A percentile compares a stretch with the other conserved stretches of the same genome.
Evolutionary conservation across 148 eudicot genomes (phyloP).

Genomic region (Beta vulgaris): DNA sequence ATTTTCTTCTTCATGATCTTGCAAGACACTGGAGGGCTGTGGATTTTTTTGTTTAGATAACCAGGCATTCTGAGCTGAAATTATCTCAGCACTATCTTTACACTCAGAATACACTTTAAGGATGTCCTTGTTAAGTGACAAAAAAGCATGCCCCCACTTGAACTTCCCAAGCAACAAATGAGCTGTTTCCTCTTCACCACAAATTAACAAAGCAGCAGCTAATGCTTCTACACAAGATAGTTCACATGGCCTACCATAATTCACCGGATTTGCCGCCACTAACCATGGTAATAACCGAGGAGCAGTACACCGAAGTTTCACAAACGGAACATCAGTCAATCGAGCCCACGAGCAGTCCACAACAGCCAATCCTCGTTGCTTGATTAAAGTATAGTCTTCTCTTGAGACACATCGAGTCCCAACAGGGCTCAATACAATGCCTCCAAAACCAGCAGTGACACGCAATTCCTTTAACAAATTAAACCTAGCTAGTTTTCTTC

Average conservation of each 20-base stretch:
- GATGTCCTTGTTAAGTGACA: slow-evolving; percentile 92
- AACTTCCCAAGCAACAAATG: slow-evolving; percentile 76
- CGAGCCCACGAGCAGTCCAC: slow-evolving; percentile 99
- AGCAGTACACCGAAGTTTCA: slow-evolving; percentile 76
- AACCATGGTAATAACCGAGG: slow-evolving; percentile 96
- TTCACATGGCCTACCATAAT: slow-evolving; percentile 91
- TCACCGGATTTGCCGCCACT: slow-evolving; percentile 95
- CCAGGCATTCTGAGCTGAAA: slow-evolving; percentile 81
- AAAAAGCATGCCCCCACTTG: slow-evolving; percentile 98
- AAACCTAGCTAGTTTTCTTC: slow-evolving; percentile 88
- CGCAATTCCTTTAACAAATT: slow-evolving; percentile 79
- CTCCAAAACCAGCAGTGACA: slow-evolving; percentile 78
- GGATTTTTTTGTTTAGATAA: slow-evolving; percentile 63
- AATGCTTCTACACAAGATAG: slow-evolving; percentile 96
- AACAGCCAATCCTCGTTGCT: slow-evolving; percentile 79
- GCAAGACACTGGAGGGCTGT: slow-evolving; percentile 24
- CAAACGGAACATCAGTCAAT: slow-evolving; percentile 81
- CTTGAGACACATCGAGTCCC: slow-evolving; percentile 83
- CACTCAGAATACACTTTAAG: slow-evolving; percentile 78
- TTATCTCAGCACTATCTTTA: slow-evolving; percentile 73
- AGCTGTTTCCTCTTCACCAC: slow-evolving; percentile 91
- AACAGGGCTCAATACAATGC: slow-evolving; percentile 80
- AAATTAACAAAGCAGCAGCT: slow-evolving; percentile 85
- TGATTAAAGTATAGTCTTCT: slow-evolving; percentile 67
- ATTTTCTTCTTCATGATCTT: slow-evolving; percentile 34